Percentiles rank a stretch among this genome's conserved stretches.
Evolutionary conservation across 208 protist genomes (phyloP).

Genomic region (Acanthamoeba rhysodes): DNA sequence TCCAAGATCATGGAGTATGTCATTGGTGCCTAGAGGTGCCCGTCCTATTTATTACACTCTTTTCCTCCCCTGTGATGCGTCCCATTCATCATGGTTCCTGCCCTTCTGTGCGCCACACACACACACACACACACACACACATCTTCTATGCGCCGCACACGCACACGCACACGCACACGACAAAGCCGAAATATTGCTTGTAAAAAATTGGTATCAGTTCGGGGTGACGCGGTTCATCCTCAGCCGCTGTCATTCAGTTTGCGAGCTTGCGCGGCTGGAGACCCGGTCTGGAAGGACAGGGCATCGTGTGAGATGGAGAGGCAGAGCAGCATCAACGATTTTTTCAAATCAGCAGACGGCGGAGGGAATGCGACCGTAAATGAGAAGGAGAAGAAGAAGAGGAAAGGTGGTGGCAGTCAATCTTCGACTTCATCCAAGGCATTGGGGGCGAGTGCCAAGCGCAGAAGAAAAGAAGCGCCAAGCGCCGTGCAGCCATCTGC

Average conservation of each 20-base stretch:
- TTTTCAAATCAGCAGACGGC: background rate
- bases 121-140: no score
- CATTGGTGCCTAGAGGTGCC: background rate
- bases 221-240: no score
- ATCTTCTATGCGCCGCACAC: no score
- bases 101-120: no score
- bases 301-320: background rate
- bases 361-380: background rate
- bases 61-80: no score
- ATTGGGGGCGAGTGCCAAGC: background rate
- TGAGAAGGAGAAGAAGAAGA: background rate
- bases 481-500: background rate
- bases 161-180: no score
- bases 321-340: slow-evolving; percentile 8
- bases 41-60: background rate
- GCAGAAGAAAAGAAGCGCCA: background rate
- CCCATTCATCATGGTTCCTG: no score
- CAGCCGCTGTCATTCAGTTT: background rate
- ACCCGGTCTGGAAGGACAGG: background rate
- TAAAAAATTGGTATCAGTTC: background rate
- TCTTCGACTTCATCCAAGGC: background rate
- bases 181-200: background rate
- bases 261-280: background rate
- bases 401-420: background rate
- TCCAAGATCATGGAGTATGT: slow-evolving; percentile 53